Base-by-base conservation (phyloP, 176 grass and related monocot species). In the Olyra latifolia region DNA sequence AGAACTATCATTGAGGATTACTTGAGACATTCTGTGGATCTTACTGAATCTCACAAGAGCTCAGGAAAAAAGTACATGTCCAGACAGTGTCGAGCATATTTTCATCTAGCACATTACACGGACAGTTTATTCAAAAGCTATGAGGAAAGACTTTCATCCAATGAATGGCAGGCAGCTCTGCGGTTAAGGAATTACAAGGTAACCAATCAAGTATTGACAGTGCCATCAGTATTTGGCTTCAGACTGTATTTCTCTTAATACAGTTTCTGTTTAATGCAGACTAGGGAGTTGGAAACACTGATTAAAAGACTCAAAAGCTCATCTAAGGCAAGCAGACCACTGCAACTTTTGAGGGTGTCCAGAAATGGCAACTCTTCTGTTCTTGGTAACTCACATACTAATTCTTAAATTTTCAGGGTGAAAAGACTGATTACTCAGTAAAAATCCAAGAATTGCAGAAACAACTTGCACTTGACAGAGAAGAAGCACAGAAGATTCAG, bases 371-470 rank as follows among this genome's bases (percentile, higher is more conserved):
- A 46, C 54, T 45, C 4, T 75, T 23, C 19, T 65, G 24, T 81
- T 44, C 38, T 69, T 85, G 59, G 15, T n/a, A 58, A 55, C 43
- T 50, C 39, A 59, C 66, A 69, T 87, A 61, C 57, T 77, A 38
- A 42, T 39, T 20, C 80, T 79, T 72, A 42, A 71, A 84, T 20
- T 75, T 78, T 57, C 83, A 97, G 94, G 82, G 85, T 62, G 87
- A 94, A 64, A 97, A 97, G 62, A 92, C 85, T 76, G 94, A 97
- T 87, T 97, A 97, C 79, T 76, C 91, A 8, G 57, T 84, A 32
- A 97, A 92, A 87, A 97, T 97, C 72, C 94, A 94, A 80, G 94
- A 97, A 78, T 77, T 97, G 54, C 94, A 97, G 82, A 97, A 94
- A 84, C 94, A 97, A 90, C 85, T 97, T 78, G 61, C 85, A 50